Conservation (phyloP, 2,329 filamentous ascomycete genomes). For the Mollisiaceae sp. region DNA sequence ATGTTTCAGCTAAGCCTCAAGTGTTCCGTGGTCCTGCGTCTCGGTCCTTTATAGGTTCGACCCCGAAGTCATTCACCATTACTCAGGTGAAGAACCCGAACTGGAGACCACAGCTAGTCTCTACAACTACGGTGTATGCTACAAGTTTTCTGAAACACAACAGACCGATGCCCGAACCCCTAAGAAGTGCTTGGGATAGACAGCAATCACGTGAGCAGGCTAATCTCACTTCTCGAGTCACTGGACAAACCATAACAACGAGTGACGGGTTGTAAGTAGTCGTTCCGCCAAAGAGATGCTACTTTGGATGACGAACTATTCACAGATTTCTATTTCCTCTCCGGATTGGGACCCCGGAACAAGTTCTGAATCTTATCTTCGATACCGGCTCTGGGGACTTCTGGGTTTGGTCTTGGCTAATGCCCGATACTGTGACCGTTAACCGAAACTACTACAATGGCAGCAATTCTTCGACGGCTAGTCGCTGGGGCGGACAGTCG, state of each 20-base stretch:
- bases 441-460: conserved; percentile 26
- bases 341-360: conserved; percentile 32
- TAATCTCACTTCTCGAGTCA: conserved; percentile 16
- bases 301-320: not conserved
- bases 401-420: conserved; percentile 37
- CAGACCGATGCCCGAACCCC: conserved; percentile 27
- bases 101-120: conserved; percentile 20
- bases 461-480: conserved; percentile 17
- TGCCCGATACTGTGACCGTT: conserved; percentile 21
- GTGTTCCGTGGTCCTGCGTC: not conserved
- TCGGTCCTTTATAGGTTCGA: not conserved
- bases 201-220: conserved; percentile 1
- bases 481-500: conserved; percentile 27
- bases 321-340: conserved; percentile 32
- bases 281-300: not conserved
- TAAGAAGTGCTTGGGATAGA: conserved; percentile 21
- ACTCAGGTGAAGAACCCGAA: conserved; percentile 28
- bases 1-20: not conserved
- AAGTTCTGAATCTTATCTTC: conserved; percentile 34
- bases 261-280: conserved; percentile 30
- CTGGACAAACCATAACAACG: conserved; percentile 24
- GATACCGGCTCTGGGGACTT: conserved; percentile 37
- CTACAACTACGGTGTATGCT: conserved; percentile 30
- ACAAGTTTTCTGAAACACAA: conserved; percentile 30
- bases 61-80: conserved; percentile 12